Conservation (phyloP, 1,139 yeast species). For the Kodamaea suecica region DNA sequence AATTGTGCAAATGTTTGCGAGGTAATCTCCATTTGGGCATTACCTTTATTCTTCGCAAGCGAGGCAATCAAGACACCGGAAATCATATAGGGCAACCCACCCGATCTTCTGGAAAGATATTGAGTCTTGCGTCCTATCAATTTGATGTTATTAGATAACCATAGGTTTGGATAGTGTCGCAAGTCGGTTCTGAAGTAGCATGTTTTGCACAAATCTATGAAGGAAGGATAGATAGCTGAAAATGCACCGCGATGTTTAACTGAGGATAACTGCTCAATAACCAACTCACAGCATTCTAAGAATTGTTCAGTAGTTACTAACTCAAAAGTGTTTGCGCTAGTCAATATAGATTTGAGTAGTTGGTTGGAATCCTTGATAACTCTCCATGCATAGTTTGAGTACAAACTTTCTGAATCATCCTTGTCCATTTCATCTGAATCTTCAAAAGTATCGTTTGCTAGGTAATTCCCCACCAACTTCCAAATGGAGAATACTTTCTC, state of each 20-base stretch:
- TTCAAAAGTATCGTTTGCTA: conserved; percentile 52
- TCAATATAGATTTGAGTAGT: conserved; percentile 46
- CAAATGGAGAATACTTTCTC: conserved; percentile 40
- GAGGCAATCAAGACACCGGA: conserved; percentile 67
- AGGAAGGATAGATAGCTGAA: conserved; percentile 80
- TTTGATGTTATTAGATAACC: conserved; percentile 56
- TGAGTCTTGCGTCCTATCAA: conserved; percentile 59
- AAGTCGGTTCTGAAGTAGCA: conserved; percentile 36
- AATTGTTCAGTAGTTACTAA: conserved; percentile 10
- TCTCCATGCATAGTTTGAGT: conserved; percentile 79
- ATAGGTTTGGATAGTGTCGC: conserved; percentile 36
- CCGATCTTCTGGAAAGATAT: conserved; percentile 81
- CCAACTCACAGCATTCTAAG: conserved; percentile 31
- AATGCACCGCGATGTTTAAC: conserved; percentile 91
- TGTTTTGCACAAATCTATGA: conserved; percentile 56
- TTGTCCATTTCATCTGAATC: conserved; percentile 22
- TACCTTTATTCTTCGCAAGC: conserved; percentile 5
- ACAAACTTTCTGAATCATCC: conserved; percentile 40
- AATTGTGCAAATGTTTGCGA: conserved; percentile 48
- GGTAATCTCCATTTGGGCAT: conserved; percentile 8
- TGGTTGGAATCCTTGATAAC: conserved; percentile 73
- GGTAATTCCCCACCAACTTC: conserved; percentile 50
- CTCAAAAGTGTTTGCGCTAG: conserved; percentile 1
- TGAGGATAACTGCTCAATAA: conserved; percentile 63
- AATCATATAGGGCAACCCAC: conserved; percentile 80